Base-by-base conservation (phyloP, 257 asterid genomes). In the Schizonepeta tenuifolia region DNA sequence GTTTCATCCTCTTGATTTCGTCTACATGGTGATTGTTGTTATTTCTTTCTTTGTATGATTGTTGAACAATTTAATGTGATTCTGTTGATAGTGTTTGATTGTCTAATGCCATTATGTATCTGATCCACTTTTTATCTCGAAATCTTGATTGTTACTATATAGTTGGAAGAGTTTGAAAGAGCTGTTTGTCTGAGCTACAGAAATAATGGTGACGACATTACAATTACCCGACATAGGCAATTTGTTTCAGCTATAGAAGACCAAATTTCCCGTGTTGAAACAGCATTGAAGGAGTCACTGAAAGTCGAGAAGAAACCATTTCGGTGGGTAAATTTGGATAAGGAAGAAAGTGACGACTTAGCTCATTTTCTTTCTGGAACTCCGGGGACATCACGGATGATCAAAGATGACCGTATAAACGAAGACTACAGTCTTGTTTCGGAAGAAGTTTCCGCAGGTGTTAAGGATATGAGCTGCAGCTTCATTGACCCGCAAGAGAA, bases 101-200 rank as follows among this genome's bases (percentile, higher is more conserved):
- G 59, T 70, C 73, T 9, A 56, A 61, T 14, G 44, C 57, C 59
- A 51, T 17, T 66, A 9, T 41, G 53, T 31, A 43, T 76, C 72
- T 70, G 70, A 69, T 74, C 47, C 66, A 36, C 7, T 56, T 33
- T 65, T 74, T 58, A 21, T 33, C 35, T 15, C 41, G 14, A 18
- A 47, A 21, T 51, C 44, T 20, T 65, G 68, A 28, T 57, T 73
- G 44, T 66, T 28, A 62, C 70, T 80, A 69, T 83, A 20, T 55
- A 92, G 98, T 77, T 92, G 83, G 98, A 92, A 73, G 98, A 92
- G 84, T 92, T 92, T 81, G 98, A 90, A 65, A 85, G 76, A 75
- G 98, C 97, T 26, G 96, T 92, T 77, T 79, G 82, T 76, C 73
- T 82, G 77, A 92, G 98, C 87, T 84, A 90, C 89, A 83, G 82